Evolutionary conservation across 1,284 basidiomycete genomes (phyloP).

Genomic region (Melanopsichium pennsylvanicum): DNA sequence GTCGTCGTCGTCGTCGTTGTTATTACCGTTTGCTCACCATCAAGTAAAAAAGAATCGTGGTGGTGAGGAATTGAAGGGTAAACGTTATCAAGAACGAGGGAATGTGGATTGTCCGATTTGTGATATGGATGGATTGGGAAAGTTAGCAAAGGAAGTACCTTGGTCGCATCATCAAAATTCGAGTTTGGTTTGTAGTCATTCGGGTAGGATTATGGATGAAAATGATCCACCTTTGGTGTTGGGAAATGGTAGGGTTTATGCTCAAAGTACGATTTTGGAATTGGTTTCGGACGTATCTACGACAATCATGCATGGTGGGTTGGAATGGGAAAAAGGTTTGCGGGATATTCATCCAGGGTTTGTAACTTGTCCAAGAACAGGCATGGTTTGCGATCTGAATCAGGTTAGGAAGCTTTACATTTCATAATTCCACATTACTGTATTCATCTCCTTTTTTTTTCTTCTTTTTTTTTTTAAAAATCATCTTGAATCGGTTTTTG

Average conservation of each 20-base stretch:
- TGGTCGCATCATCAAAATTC: slow-evolving; percentile 93
- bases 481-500: no score
- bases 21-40: no score
- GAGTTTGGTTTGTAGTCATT: slow-evolving; percentile 89
- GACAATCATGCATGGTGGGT: no score
- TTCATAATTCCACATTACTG: slow-evolving; percentile 29
- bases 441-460: no score
- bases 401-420: slow-evolving; percentile 74
- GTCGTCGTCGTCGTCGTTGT: no score
- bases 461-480: no score
- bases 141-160: slow-evolving; percentile 82
- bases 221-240: slow-evolving; percentile 91
- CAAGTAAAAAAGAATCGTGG: no score
- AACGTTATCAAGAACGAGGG: not conserved
- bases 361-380: slow-evolving; percentile 82
- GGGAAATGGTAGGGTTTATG: slow-evolving; percentile 91
- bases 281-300: no score
- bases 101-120: slow-evolving; percentile 85
- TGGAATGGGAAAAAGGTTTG: slow-evolving; percentile 67
- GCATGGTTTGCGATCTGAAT: slow-evolving; percentile 73
- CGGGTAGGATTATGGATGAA: slow-evolving; percentile 91
- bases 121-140: slow-evolving; percentile 74
- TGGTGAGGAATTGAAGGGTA: no score
- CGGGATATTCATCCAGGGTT: no score
- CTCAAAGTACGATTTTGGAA: slow-evolving; percentile 79